Evolutionary conservation across 495 filamentous ascomycete genomes (phyloP).

Genomic region (Neurospora sp.): DNA sequence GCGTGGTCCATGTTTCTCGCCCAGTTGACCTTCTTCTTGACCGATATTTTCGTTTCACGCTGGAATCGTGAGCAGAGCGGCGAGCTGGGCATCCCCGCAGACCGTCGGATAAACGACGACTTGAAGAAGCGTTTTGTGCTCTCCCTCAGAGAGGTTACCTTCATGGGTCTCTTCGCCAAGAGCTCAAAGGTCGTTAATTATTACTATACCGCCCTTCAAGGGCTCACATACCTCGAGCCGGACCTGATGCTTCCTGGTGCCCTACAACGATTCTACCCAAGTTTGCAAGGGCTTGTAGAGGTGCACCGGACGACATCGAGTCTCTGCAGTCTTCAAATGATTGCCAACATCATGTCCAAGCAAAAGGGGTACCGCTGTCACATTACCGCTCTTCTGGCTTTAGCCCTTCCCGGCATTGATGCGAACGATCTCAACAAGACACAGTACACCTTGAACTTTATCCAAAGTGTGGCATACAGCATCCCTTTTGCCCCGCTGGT

Average conservation of each 20-base stretch:
- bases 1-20: conserved; percentile 82
- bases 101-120: conserved; percentile 65
- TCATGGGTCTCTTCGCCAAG: conserved; percentile 98
- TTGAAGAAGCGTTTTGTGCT: conserved; percentile 86
- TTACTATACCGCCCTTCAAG: conserved; percentile 80
- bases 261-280: conserved; percentile 91
- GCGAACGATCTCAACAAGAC: conserved; percentile 98
- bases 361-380: conserved; percentile 93
- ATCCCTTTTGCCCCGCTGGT: conserved; percentile 85
- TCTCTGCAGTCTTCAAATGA: conserved; percentile 77
- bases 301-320: conserved; percentile 95
- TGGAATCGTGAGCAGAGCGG: conserved; percentile 93
- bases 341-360: conserved; percentile 78
- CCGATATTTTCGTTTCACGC: conserved; percentile 94
- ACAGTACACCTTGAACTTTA: conserved; percentile 83
- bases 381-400: conserved; percentile 80
- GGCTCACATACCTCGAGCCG: conserved; percentile 81
- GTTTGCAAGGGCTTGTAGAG: conserved; percentile 91
- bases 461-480: conserved; percentile 89
- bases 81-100: conserved; percentile 74
- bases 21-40: conserved; percentile 84
- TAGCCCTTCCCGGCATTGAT: conserved; percentile 91
- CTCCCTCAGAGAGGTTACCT: conserved; percentile 82
- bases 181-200: conserved; percentile 83
- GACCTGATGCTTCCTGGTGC: conserved; percentile 88